Evolutionary conservation across 225 moss, liverwort and hornwort species (phyloP).

Genomic region (Lunularia cruciata): DNA sequence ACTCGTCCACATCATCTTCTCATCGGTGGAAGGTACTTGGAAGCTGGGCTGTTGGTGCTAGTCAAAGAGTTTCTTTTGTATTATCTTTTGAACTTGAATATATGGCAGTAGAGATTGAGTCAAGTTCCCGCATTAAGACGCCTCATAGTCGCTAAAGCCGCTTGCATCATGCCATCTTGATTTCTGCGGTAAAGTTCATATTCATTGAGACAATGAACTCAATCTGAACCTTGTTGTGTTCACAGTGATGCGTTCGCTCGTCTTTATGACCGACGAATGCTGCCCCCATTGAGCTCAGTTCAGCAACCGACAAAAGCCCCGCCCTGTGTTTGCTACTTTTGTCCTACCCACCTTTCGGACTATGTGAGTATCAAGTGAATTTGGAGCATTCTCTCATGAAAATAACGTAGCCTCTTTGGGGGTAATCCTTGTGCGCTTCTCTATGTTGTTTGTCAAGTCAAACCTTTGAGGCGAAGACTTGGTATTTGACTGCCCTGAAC

Average conservation of each 20-base stretch:
- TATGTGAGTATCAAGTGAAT: constrained; percentile 55
- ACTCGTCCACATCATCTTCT: constrained; percentile 97
- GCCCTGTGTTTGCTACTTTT: constrained; percentile 90
- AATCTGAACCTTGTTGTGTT: constrained; percentile 13
- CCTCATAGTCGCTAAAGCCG: too few relatives aligned
- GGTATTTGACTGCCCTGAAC: too few relatives aligned
- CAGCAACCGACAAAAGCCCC: constrained; percentile 74
- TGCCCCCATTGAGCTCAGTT: constrained; percentile 74
- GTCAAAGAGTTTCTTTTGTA: neutral
- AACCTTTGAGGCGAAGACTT: too few relatives aligned
- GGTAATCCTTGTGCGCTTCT: too few relatives aligned
- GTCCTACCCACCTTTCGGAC: constrained; percentile 97
- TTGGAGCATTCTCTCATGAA: too few relatives aligned
- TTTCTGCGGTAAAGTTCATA: neutral
- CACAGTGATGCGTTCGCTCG: constrained; percentile 99
- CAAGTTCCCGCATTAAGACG: too few relatives aligned
- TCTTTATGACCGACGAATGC: constrained; percentile 98
- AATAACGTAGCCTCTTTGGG: too few relatives aligned
- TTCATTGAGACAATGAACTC: too few relatives aligned
- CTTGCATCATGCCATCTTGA: too few relatives aligned
- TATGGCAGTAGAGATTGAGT: too few relatives aligned
- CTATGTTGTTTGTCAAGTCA: too few relatives aligned
- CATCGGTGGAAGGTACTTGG: constrained; percentile 89
- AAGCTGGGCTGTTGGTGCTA: neutral
- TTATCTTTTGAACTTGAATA: too few relatives aligned